Evolutionary conservation across 805 yeast genomes (phyloP), one percentile per base, ranked within the genome.

Genomic region (Monosporozyma unispora): DNA sequence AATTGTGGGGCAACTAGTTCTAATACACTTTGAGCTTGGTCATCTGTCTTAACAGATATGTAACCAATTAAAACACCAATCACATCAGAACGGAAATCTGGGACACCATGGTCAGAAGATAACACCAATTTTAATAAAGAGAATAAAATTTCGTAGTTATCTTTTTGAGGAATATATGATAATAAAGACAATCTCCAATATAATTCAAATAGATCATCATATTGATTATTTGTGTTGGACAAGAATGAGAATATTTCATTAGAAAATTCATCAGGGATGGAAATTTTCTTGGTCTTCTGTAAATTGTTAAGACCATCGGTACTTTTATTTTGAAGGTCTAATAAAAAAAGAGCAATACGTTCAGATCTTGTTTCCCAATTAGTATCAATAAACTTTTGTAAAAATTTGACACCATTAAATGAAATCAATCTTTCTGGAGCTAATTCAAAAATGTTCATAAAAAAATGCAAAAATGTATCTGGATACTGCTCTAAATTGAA

Each of bases 161-260:
- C 52, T n/a, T 59, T 59, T 14, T 44, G 27, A 31, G 68, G 55
- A 6, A 74, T 66, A 53, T 68, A 57, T 39, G 66, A 70, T 37
- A 80, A 57, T 16, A 80, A 53, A 2, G 70, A 54, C 12, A 77
- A 53, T 60, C 79, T 73, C 85, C 86, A 80, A 56, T 74, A 75
- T 4, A 77, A 56, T 5, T 74, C 75, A 23, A 68, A 59, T n/a
- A 71, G 25, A 29, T 44, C 46, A 8, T 50, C 55, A 19, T n/a
- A 9, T 48, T 21, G 8, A 14, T 22, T 19, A 12, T 42, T 35
- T 10, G 27, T 18, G 21, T 39, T 21, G 27, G 42, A 39, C 46
- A 57, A 27, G 9, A 23, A 31, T 2, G 44, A n/a, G 12, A 52
- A 33, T 1, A 56, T 37, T 1, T 45, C 41, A n/a, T 43, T 39